phyloP scores from a whole-genome alignment of 305 asterid species.

The Stenogyne calaminthoides region DNA sequence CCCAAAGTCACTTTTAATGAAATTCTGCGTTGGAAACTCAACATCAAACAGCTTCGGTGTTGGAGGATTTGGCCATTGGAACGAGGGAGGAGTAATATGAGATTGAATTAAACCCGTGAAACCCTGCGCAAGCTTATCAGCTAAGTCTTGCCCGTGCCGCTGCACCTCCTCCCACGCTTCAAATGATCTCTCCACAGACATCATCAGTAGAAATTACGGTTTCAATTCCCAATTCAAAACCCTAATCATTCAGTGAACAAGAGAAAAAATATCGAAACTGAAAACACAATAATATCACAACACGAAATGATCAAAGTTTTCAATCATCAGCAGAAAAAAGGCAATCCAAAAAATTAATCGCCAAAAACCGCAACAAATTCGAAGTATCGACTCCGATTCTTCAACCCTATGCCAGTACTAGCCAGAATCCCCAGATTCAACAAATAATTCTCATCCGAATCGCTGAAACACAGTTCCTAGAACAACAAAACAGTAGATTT shows the following conservation, averaged over 20 bases:
- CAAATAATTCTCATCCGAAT: conserved; percentile 3
- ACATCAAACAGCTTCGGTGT: conserved; percentile 69
- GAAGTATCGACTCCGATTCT: conserved; percentile 20
- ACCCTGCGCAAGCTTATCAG: conserved; percentile 86
- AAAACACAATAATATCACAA: conserved; percentile 1
- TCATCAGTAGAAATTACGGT: conserved; percentile 39
- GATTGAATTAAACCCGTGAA: conserved; percentile 84
- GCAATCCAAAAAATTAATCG: not conserved
- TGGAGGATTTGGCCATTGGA: conserved; percentile 80
- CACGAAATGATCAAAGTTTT: not conserved
- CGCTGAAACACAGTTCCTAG: not conserved
- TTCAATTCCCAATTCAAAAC: conserved; percentile 25
- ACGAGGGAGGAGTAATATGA: conserved; percentile 75
- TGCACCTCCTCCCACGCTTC: conserved; percentile 99
- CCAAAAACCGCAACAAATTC: not conserved
- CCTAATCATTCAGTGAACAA: conserved; percentile 16
- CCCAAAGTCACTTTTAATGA: conserved; percentile 62
- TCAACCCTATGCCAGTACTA: conserved; percentile 15
- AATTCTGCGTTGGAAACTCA: conserved; percentile 66
- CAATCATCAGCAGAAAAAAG: conserved; percentile 15
- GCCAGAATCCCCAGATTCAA: conserved; percentile 23
- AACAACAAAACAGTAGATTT: not conserved
- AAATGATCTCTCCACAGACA: conserved; percentile 92
- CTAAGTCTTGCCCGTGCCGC: conserved; percentile 90
- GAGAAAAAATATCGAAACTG: not conserved